Base-by-base conservation (phyloP, 805 yeast genomes). In the Candida berthetii region DNA sequence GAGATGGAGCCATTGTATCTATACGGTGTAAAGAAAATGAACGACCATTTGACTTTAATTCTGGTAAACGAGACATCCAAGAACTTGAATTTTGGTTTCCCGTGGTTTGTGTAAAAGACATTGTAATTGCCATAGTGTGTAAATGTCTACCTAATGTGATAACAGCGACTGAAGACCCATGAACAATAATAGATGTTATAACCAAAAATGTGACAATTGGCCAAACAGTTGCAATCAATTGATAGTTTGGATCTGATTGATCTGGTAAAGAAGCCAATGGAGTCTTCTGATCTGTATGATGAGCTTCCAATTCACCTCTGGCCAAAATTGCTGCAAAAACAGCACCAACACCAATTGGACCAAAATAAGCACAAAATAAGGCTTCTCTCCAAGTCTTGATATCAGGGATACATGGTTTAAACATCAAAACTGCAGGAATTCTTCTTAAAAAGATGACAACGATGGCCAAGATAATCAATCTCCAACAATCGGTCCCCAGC, bases 311-410 rank as follows among this genome's bases (percentile, higher is more conserved):
- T 46, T 81, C 84, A 9, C 79, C 76, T 46, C 91, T 75, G 1
- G 95, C 87, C 47, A 88, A 67, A 38, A 89, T 80, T 6, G 86
- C 81, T 34, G 93, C 91, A 61, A 85, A 88, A 7, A 89, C 71
- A 1, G 96, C 96, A 43, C 96, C 96, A 18, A 89, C 96, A 37
- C 97, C 97, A 55, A 90, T 86, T 2, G 97, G 96, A 15, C 97
- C 97, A 61, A 90, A 89, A 64, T 89, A 96, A 17, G 96, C 96
- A 60, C 95, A 87, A 61, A 90, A 90, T 3, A 89, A 58, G 0
- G 96, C 96, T 60, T 89, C 97, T 60, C 96, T 78, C 96, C 96
- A 89, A 10, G 87, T 76, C 53, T 87, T 81, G 32, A 89, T 76
- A 57, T 89, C 96, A 0, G 96, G 96, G 2, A 87, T 82, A 19